Evolutionary conservation across 306 rosid genomes (phyloP), one percentile per base, ranked within the genome.

Genomic region (Vigna reflexopilosa): DNA sequence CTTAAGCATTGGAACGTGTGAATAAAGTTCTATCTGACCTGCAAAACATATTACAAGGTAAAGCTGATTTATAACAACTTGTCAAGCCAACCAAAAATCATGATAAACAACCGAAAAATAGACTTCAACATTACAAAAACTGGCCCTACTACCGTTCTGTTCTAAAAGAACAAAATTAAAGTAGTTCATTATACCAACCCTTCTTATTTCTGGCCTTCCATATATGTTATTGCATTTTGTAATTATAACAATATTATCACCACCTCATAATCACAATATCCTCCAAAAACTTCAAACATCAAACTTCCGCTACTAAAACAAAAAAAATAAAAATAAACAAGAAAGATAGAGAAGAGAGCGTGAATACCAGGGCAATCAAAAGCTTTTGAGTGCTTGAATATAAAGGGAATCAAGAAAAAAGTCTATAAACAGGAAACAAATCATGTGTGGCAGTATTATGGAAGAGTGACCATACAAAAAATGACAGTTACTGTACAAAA

Each of bases 1-100:
- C 67, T 79, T 79, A 55, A 92, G 94, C 77, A 89, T 92, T n/a
- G 97, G 90, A 34, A 94, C 95, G 79, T 94, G 98, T 2, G 97
- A 90, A 84, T 84, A 94, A 52, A 92, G 96, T 84, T 94, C 97
- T 76, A 94, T 92, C 86, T 94, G 98, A 75, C 98, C 97, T 94
- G 83, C 59, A 88, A 84, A 70, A 32, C 50, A 81, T 24, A 24
- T 34, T 22, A 42, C 17, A 83, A 68, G 58, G 52, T 48, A 54
- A 16, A 38, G 52, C 77, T 61, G 36, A 55, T 36, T 54, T 24
- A 81, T 30, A 50, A 54, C 20, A 30, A 48, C 8, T 63, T 81
- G 51, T 9, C 34, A 36, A n/a, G 45, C 52, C 63, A 73, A 81
- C 71, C 64, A 59, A 32, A 32, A 57, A 65, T 42, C 36, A 9